Percentiles rank a stretch among this genome's conserved stretches.
These are phyloP conservation scores for Sporobolomyces roseus DNA, from an alignment of 768 basidiomycete genomes.

Conservation along the genomic window DNA sequence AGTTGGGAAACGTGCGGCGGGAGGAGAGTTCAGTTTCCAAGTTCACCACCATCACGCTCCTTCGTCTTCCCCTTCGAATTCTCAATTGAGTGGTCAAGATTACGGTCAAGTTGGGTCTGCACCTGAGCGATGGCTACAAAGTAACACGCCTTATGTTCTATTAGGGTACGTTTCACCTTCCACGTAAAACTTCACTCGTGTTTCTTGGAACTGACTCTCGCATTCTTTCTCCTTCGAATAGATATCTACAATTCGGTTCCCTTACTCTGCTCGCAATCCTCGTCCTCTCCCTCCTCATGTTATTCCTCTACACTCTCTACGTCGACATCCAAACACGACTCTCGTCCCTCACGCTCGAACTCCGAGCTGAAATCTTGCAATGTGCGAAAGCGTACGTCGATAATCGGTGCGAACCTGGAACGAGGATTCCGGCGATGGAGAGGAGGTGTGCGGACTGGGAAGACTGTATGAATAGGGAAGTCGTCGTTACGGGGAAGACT, in stretches of 20 bases:
- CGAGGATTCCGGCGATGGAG: constrained; percentile 80
- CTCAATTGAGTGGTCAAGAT: too few species aligned
- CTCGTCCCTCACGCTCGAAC: constrained; percentile 82
- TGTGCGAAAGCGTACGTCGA: constrained; percentile 75
- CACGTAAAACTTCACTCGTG: background rate
- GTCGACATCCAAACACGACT: constrained; percentile 83
- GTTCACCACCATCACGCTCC: constrained; percentile 37
- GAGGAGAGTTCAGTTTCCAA: constrained; percentile 37
- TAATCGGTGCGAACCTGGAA: constrained; percentile 69
- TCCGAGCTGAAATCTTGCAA: constrained; percentile 84
- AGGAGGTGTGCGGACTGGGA: constrained; percentile 86
- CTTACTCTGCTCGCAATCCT: constrained; percentile 77
- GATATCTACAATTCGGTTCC: constrained; percentile 92
- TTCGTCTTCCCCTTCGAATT: background rate
- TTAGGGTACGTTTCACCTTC: constrained; percentile 63
- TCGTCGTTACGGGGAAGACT: constrained; percentile 79
- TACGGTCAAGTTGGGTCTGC: too few species aligned
- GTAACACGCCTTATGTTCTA: constrained; percentile 64
- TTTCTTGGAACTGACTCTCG: background rate
- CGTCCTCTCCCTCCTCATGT: constrained; percentile 76
- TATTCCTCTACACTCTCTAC: constrained; percentile 84
- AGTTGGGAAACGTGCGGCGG: background rate
- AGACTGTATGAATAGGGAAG: constrained; percentile 63
- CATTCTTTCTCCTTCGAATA: background rate
- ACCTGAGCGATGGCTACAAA: constrained; percentile 28